phyloP scores from a whole-genome alignment of 768 basidiomycete species.

The Lactarius hatsudake region DNA sequence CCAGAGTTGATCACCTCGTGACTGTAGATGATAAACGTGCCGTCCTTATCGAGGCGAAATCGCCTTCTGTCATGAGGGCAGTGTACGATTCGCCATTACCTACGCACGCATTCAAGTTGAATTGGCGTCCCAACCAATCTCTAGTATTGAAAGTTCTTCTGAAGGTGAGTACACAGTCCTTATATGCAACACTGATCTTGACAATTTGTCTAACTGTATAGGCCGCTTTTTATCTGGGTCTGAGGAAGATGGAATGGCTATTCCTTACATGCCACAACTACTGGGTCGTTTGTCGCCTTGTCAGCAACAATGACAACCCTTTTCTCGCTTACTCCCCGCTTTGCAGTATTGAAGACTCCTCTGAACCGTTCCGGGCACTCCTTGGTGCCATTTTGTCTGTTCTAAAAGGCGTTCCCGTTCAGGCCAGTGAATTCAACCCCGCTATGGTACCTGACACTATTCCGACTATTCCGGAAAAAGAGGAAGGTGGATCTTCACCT shows the following conservation, averaged over 20 bases:
- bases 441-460: not conserved
- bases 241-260: not conserved
- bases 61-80: no score
- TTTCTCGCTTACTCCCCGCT: not conserved
- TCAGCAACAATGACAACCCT: not conserved
- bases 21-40: no score
- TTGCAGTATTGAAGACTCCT: not conserved
- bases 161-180: no score
- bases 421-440: not conserved
- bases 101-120: no score
- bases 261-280: no score
- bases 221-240: not conserved
- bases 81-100: no score
- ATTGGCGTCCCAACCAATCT: no score
- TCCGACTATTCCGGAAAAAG: not conserved
- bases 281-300: not conserved
- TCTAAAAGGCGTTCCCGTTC: not conserved
- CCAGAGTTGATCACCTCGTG: no score
- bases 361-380: not conserved
- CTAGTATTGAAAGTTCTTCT: no score
- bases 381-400: constrained; percentile 1
- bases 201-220: not conserved
- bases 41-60: no score
- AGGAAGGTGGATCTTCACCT: no score
- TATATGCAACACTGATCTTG: no score